These are phyloP conservation scores for Vachellia pachyceras DNA, from an alignment of 306 rosid species.

Conservation along the genomic window DNA sequence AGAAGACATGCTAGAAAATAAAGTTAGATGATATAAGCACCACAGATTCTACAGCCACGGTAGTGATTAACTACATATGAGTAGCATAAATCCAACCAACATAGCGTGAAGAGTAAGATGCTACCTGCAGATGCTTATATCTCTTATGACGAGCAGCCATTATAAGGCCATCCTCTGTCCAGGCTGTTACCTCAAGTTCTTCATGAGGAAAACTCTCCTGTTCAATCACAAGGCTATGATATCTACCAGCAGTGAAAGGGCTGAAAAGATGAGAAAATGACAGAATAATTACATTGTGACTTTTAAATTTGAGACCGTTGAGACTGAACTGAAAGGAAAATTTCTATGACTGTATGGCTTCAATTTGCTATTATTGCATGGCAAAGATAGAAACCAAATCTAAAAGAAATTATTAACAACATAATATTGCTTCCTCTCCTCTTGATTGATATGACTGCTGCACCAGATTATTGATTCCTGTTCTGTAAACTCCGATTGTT, in stretches of 20 bases:
- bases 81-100: conserved; percentile 1
- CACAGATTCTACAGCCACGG: not conserved
- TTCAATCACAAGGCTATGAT: conserved; percentile 96
- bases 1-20: conserved; percentile 11
- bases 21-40: conserved; percentile 6
- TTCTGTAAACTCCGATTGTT: not conserved
- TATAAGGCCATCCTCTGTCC: conserved; percentile 95
- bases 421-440: not conserved
- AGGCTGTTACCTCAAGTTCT: conserved; percentile 86
- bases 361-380: not conserved
- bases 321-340: not conserved
- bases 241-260: conserved; percentile 92
- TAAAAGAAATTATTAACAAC: not conserved
- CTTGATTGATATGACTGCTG: not conserved
- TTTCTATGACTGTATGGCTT: conserved; percentile 5
- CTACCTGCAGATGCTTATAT: conserved; percentile 79
- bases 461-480: not conserved
- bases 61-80: not conserved
- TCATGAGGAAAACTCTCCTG: conserved; percentile 84
- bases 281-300: conserved; percentile 11
- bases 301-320: not conserved
- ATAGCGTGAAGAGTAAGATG: conserved; percentile 18
- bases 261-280: conserved; percentile 47
- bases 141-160: conserved; percentile 96
- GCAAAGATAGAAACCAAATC: not conserved